Base-by-base conservation (phyloP, 306 rosid genomes). In the Pyrus communis region DNA sequence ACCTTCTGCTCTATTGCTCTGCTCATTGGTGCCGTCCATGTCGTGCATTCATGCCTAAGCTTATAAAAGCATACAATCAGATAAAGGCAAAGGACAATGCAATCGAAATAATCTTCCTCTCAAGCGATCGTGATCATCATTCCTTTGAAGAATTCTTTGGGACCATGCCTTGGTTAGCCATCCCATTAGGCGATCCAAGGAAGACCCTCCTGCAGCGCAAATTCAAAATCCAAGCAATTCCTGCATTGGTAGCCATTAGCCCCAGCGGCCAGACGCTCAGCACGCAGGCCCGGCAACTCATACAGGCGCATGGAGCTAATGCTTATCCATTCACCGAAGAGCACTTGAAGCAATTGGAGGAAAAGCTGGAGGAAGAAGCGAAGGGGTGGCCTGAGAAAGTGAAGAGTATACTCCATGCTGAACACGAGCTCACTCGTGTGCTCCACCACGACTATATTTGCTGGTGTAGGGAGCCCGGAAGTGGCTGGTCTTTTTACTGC, bases 11-110 rank as follows among this genome's bases (percentile, higher is more conserved):
- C 13, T 86, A 83, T 67, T 83, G 80, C 83, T 86, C 89, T 62
- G 86, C 89, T 67, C 83, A 80, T 67, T 83, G 89, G 89, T 86
- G 87, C 67, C 79, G 83, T 7, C 89, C 87, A 45, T 86, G 89
- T 23, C 87, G 73, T 25, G 67, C 79, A 19, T 86, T 86, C 75
- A 43, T 81, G 73, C 89, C 89, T 21, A 86, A 80, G 76, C 83
- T 86, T 13, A 68, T 80, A 21, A 57, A 78, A 61, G 67, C 81
- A 25, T 82, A 85, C 51, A 45, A 82, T 9, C 71, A 80, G 49
- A 77, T 80, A 9, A 77, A 85, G 82, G 76, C 78, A 40, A 65
- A 77, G 59, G 77, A 77, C 51, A 58, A 55, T 13, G 66, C 79
- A 30, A 70, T 85, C 6, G 89, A 85, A 77, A 51, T 82, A 11